Percentiles rank a stretch among this genome's conserved stretches.
phyloP scores from a whole-genome alignment of 495 filamentous ascomycete species.

The Platismatia glauca region DNA sequence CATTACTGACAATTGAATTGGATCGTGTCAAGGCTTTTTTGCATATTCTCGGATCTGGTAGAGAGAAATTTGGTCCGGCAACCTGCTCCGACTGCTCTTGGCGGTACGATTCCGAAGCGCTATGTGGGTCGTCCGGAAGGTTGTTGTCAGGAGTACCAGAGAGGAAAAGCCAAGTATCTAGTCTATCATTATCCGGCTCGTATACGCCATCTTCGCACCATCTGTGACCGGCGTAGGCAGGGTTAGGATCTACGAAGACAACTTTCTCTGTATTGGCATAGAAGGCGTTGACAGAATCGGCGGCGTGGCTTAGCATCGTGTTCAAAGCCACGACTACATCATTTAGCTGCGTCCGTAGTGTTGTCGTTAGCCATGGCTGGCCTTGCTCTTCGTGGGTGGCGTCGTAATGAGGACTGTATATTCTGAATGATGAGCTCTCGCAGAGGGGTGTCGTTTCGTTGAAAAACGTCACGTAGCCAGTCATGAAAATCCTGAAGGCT shows the following conservation, averaged over 20 bases:
- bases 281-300: neutral
- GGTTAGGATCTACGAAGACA: conserved; percentile 38
- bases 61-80: neutral
- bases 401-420: conserved; percentile 4
- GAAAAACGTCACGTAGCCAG: conserved; percentile 43
- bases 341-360: conserved; percentile 30
- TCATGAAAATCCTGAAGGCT: conserved; percentile 33
- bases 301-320: conserved; percentile 25
- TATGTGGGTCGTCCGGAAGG: neutral
- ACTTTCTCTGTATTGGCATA: conserved; percentile 11
- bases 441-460: conserved; percentile 37
- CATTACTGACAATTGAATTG: neutral
- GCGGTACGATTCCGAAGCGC: neutral
- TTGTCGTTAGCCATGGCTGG: neutral
- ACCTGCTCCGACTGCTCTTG: neutral
- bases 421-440: conserved; percentile 29
- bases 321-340: conserved; percentile 33
- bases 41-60: neutral
- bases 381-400: neutral
- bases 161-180: conserved; percentile 40
- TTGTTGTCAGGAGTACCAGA: neutral
- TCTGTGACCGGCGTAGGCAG: conserved; percentile 36
- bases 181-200: conserved; percentile 34
- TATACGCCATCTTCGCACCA: conserved; percentile 39
- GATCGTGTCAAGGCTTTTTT: neutral